Evolutionary conservation across 352 stramenopile genomes (phyloP).

Genomic region (Pythium angustatum): DNA sequence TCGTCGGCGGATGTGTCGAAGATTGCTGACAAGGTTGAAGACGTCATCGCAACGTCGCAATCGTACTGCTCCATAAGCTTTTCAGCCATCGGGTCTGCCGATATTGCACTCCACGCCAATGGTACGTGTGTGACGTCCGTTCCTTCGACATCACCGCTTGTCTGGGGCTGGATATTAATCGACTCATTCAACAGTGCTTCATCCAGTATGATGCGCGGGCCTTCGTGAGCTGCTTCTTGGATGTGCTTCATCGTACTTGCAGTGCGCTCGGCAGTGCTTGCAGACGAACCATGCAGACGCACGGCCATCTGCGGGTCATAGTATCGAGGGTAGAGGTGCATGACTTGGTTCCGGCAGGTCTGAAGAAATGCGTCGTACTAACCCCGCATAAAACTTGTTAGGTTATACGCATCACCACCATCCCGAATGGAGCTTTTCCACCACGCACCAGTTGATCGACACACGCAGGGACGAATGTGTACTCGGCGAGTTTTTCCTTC

Average conservation of each 20-base stretch:
- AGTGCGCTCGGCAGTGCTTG: constrained; percentile 12
- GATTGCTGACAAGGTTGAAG: constrained; percentile 64
- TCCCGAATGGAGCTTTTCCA: not conserved
- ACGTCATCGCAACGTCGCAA: constrained; percentile 72
- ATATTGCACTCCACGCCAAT: constrained; percentile 40
- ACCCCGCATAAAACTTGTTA: not conserved
- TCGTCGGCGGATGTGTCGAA: constrained; percentile 45
- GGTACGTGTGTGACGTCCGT: not conserved
- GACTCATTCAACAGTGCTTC: constrained; percentile 14
- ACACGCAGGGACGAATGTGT: constrained; percentile 13
- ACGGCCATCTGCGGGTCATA: constrained; percentile 52
- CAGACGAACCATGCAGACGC: constrained; percentile 17
- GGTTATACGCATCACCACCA: not conserved
- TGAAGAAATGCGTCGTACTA: constrained; percentile 22
- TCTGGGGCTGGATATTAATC: not conserved
- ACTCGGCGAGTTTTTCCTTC: constrained; percentile 25
- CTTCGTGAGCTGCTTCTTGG: constrained; percentile 42
- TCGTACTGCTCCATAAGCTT: constrained; percentile 65
- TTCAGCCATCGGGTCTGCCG: constrained; percentile 51
- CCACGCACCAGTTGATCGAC: constrained; percentile 25
- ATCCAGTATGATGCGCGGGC: constrained; percentile 25
- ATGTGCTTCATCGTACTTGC: constrained; percentile 41
- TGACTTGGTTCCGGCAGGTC: constrained; percentile 58
- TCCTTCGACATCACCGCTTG: not conserved
- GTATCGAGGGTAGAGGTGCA: constrained; percentile 62